Percentiles rank a stretch among this genome's conserved stretches.
Conservation (phyloP, 495 filamentous ascomycete genomes). For the Tricharina praecox region DNA sequence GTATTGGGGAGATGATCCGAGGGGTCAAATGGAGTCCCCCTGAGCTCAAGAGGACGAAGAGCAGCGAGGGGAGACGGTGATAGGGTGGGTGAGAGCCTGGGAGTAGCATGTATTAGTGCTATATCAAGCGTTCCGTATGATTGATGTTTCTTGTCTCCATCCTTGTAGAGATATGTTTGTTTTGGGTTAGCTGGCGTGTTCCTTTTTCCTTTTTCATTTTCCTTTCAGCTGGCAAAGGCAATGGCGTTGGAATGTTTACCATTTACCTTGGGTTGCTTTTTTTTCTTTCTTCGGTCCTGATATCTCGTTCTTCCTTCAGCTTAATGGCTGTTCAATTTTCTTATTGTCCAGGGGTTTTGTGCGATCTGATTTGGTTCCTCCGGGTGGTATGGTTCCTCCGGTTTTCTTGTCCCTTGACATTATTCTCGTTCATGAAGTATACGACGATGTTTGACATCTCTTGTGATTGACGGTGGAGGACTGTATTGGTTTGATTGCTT, state of each 20-base stretch:
- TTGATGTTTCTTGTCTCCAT: too few relatives aligned
- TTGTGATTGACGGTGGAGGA: too few relatives aligned
- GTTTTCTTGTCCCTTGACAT: too few relatives aligned
- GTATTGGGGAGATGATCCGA: constrained; percentile 24
- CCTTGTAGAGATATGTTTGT: background rate
- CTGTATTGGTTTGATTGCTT: too few relatives aligned
- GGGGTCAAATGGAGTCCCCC: constrained; percentile 18
- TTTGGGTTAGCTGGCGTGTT: background rate
- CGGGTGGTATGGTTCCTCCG: too few relatives aligned
- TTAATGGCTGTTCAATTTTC: too few relatives aligned
- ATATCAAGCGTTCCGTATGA: too few relatives aligned
- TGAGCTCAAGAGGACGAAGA: constrained; percentile 20
- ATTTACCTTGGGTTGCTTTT: background rate
- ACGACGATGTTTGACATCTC: too few relatives aligned
- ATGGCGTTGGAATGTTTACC: background rate
- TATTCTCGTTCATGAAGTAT: too few relatives aligned
- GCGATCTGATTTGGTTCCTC: too few relatives aligned
- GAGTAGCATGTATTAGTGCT: background rate
- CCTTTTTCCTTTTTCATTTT: background rate
- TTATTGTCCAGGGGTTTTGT: too few relatives aligned
- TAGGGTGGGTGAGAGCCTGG: constrained; percentile 8
- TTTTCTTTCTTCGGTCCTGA: background rate
- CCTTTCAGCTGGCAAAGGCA: background rate
- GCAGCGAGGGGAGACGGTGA: constrained; percentile 24
- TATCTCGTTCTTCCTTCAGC: too few relatives aligned